Conservation (phyloP, 208 protist species). For the Trypanosoma boissoni region DNA sequence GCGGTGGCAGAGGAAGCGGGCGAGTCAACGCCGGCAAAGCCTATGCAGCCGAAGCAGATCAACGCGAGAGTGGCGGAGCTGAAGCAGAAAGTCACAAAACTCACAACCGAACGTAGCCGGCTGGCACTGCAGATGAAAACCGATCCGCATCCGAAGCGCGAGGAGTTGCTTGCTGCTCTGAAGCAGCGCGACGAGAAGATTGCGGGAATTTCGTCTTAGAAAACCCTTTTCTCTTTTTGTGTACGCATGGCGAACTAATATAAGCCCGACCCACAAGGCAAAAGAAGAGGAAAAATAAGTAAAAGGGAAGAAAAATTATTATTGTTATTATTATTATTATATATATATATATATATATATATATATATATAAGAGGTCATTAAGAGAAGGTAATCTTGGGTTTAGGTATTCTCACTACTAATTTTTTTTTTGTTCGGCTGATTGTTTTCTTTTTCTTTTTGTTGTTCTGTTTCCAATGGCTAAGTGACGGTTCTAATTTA, state of each 20-base stretch:
- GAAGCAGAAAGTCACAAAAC: constrained; percentile 79
- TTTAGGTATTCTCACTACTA: too few species aligned
- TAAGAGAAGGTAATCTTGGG: too few species aligned
- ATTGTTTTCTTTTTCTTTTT: too few species aligned
- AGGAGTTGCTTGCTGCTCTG: constrained; percentile 55
- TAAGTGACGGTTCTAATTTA: too few species aligned
- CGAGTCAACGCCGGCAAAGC: background rate
- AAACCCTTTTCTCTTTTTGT: constrained; percentile 10
- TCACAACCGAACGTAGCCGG: constrained; percentile 67
- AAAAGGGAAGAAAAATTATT: too few species aligned
- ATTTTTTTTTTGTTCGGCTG: too few species aligned
- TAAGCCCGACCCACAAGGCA: too few species aligned
- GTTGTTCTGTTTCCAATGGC: too few species aligned
- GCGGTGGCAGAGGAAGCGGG: constrained; percentile 2
- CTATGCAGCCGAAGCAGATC: constrained; percentile 33
- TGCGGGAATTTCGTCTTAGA: constrained; percentile 22
- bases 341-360: constrained; percentile 2
- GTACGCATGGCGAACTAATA: constrained; percentile 2
- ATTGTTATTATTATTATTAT: too few species aligned
- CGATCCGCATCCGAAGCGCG: constrained; percentile 43
- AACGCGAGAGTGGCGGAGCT: constrained; percentile 62
- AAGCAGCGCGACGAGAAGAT: constrained; percentile 50
- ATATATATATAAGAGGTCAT: too few species aligned
- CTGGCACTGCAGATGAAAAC: constrained; percentile 78
- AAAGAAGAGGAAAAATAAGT: too few species aligned